Evolutionary conservation across 1,139 yeast genomes (phyloP).

Genomic region (Suhomyces atakaporum): DNA sequence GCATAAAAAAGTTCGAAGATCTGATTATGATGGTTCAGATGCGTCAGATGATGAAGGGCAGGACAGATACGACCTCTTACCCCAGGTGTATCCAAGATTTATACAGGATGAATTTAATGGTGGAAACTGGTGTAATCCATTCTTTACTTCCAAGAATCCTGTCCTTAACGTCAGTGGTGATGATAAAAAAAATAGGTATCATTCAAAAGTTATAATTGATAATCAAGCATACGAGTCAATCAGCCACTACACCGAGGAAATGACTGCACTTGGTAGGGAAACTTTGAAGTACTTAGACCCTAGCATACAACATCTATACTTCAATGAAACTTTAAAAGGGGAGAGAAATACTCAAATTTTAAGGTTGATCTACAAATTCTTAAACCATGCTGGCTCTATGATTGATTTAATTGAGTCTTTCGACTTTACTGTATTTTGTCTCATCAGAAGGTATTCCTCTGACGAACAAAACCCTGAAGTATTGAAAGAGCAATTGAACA

Average conservation of each 20-base stretch:
- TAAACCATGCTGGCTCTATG: conserved; percentile 51
- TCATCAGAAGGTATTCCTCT: conserved; percentile 32
- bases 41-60: conserved; percentile 36
- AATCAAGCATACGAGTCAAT: conserved; percentile 47
- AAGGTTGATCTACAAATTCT: conserved; percentile 53
- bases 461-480: conserved; percentile 21
- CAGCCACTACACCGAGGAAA: conserved; percentile 37
- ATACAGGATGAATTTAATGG: conserved; percentile 65
- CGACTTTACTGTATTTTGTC: conserved; percentile 60
- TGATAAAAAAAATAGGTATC: conserved; percentile 44
- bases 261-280: conserved; percentile 41
- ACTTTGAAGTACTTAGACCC: conserved; percentile 44
- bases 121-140: conserved; percentile 74
- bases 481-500: conserved; percentile 12
- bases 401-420: conserved; percentile 59
- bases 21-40: conserved; percentile 47
- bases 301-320: conserved; percentile 32
- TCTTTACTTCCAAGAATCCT: conserved; percentile 46
- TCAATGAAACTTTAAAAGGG: conserved; percentile 37
- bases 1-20: conserved; percentile 33
- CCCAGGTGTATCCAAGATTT: conserved; percentile 70
- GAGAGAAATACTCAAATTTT: conserved; percentile 57
- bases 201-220: conserved; percentile 52
- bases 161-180: conserved; percentile 49
- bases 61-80: conserved; percentile 46